Conservation (phyloP, 2,329 filamentous ascomycete species). For the Sporothrix inflata region DNA sequence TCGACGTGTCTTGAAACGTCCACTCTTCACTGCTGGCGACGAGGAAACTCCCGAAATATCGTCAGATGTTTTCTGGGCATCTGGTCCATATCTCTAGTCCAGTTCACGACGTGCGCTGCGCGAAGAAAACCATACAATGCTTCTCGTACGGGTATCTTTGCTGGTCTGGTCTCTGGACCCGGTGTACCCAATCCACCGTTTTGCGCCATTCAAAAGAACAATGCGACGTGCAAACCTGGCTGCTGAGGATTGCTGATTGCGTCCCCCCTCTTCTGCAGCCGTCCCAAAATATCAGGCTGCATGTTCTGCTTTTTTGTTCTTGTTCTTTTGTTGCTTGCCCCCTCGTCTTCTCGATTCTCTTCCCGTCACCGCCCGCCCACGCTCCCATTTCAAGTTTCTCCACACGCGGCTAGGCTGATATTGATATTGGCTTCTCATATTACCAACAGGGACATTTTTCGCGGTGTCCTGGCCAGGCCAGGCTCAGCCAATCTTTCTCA, state of each 20-base stretch:
- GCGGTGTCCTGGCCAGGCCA: background rate
- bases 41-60: slow-evolving; percentile 14
- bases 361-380: background rate
- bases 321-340: background rate
- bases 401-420: slow-evolving; percentile 2
- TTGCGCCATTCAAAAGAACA: background rate
- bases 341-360: background rate
- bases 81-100: background rate
- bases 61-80: slow-evolving; percentile 20
- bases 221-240: background rate
- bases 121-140: too few species aligned
- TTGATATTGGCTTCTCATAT: slow-evolving; percentile 8
- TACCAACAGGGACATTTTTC: background rate
- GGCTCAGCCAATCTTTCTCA: background rate
- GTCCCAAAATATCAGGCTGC: slow-evolving; percentile 14
- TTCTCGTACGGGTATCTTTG: background rate
- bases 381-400: background rate
- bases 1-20: background rate
- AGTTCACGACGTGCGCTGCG: too few species aligned
- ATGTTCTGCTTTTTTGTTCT: background rate
- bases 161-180: background rate
- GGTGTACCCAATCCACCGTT: background rate
- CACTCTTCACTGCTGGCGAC: background rate
- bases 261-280: slow-evolving; percentile 13
- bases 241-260: slow-evolving; percentile 2